Base-by-base conservation (phyloP, 371 early-diverging fungal genomes). In the Mucor circinelloides region DNA sequence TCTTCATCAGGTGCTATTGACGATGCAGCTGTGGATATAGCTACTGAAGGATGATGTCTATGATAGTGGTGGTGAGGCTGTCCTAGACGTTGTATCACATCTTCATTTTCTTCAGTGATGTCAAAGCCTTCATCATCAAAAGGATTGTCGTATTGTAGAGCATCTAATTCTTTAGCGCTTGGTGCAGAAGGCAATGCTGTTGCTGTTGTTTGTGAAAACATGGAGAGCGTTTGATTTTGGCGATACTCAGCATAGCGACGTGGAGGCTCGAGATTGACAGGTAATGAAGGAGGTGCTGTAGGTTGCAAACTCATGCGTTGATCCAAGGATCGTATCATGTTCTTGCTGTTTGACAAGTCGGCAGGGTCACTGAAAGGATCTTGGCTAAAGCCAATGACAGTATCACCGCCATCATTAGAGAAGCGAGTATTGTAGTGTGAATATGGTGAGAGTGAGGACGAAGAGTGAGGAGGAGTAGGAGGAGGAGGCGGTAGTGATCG, bases 161-260 rank as follows among this genome's bases (percentile, higher is more conserved):
- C 44, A 7, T 38, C 59, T 21, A 63, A 46, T 61, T 76, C 76
- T 42, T 76, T 76, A 1, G 73, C 76, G 2, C 68, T 48, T 0
- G 76, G 76, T 17, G 76, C 76, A n/a, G 73, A 73, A 34, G 76
- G 76, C 4, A 58, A n/a, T 3, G 50, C 40, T 2, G 67, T n/a
- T 15, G 67, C 69, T 2, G 68, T 57, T 13, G 76, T 69, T 52
- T 76, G 76, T n/a, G 74, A 74, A 19, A 59, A 15, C 40, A 72
- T 64, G 0, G 72, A 66, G 0, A 72, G 21, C 8, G 70, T 70
- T 36, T 42, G 61, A 6, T 65, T 65, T 28, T 60, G 65, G n/a
- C 65, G 40, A 36, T 36, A 65, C 4, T 48, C 30, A 23, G 31
- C 1, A 19, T 68, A 68, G 15, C 28, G 34, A 2, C 40, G 23